Evolutionary conservation across 345 rosid species (phyloP), one percentile per base, ranked within the genome.

Genomic region (Acer campestre): DNA sequence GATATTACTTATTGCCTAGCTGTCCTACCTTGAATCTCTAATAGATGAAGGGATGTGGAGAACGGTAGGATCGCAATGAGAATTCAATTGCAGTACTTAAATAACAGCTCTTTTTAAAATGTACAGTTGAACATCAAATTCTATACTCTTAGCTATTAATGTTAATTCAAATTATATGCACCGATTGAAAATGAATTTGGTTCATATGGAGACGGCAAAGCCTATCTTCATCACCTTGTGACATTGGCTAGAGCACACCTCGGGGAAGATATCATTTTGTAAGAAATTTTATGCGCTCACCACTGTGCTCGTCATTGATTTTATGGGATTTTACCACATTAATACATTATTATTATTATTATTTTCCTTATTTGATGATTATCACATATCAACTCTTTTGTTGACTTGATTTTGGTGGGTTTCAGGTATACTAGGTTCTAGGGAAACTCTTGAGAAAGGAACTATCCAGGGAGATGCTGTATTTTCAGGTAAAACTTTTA

Each of bases 121-220:
- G 44, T 10, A 49, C 25, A 27, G 9, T n/a, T 81, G 38, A 64
- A 42, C 35, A 25, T 66, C 77, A 46, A 67, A 79, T 74, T 75
- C 49, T 46, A 49, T 48, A 49, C 71, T 62, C 71, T 68, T 20
- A 59, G 61, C 11, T 70, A 48, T 56, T 3, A 4, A 46, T 55
- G 38, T 53, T 51, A 56, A n/a, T 58, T 42, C 71, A 40, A 20
- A 38, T 72, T 46, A 38, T 81, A 63, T 81, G 77, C 66, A 70
- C 91, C 92, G 99, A 88, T 93, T 74, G 98, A 95, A 89, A 31
- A 95, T 88, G 99, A 95, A 85, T 93, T 83, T 84, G 99, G 98
- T 62, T 95, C 99, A 48, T 95, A 84, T 88, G 99, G 98, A 67
- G 87, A 90, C 70, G 98, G 93, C 80, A 89, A 93, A 90, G 83